Evolutionary conservation across 2,329 filamentous ascomycete genomes (phyloP).

Genomic region (Exophiala calicioides): DNA sequence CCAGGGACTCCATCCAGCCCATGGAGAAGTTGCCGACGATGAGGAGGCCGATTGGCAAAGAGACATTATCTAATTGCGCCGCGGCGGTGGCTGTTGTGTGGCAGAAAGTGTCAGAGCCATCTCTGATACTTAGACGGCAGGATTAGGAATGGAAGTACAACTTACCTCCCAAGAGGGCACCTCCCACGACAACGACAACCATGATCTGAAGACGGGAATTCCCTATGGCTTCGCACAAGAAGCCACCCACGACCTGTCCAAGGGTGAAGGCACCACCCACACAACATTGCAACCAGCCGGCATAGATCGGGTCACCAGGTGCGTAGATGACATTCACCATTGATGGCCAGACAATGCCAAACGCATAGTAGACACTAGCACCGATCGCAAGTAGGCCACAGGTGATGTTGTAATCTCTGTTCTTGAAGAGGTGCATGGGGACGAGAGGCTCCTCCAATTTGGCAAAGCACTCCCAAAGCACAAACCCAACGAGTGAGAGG

Average conservation of each 20-base stretch:
- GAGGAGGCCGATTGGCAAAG: too few species aligned
- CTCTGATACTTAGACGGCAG: too few species aligned
- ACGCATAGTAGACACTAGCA: conserved; percentile 48
- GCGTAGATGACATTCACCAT: conserved; percentile 45
- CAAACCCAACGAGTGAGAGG: conserved; percentile 38
- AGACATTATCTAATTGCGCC: too few species aligned
- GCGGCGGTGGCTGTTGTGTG: too few species aligned
- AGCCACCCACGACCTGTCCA: conserved; percentile 1
- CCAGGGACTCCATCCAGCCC: conserved; percentile 30
- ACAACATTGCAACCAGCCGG: not conserved
- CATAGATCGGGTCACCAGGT: conserved; percentile 37
- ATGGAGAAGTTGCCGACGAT: too few species aligned
- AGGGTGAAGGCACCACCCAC: not conserved
- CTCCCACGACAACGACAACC: too few species aligned
- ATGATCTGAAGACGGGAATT: too few species aligned
- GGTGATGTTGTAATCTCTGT: conserved; percentile 40
- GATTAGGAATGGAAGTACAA: too few species aligned
- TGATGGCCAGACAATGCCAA: conserved; percentile 50
- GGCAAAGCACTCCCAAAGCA: conserved; percentile 41
- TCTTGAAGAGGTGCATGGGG: conserved; percentile 46
- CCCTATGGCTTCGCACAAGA: conserved; percentile 3
- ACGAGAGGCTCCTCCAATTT: conserved; percentile 43
- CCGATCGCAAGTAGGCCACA: conserved; percentile 40
- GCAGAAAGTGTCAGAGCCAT: too few species aligned
- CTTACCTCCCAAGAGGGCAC: too few species aligned